Base-by-base conservation (phyloP, 306 rosid species). In the Purshia tridentata region DNA sequence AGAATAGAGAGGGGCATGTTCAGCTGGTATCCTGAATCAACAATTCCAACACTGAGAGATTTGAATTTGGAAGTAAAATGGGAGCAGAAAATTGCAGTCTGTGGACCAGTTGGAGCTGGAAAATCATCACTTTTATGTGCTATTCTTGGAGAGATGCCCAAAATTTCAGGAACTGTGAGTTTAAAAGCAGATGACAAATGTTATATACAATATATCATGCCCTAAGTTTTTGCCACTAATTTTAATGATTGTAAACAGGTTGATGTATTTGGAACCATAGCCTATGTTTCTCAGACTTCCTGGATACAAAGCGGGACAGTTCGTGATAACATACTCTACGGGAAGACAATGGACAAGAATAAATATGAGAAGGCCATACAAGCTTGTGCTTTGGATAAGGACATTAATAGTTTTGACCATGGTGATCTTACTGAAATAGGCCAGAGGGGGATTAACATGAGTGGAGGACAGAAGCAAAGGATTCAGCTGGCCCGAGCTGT, bases 231-330 rank as follows among this genome's bases (percentile, higher is more conserved):
- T 79, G n/a, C 57, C 15, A 58, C 63, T 49, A 39, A 59, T 9
- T 2, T 44, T 67, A 37, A 70, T 68, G 46, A 18, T 59, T 45
- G 57, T 22, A 46, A 76, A 47, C 82, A 91, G 96, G 92, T 92
- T 51, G 81, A 81, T 13, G 89, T 85, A 2, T 46, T 22, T 70
- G 92, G 96, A 52, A 84, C 78, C 16, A 57, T 88, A 35, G 97
- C 96, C 12, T 88, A 92, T 66, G 96, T 92, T 78, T 80, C 97
- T 74, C 97, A 92, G 74, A 72, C 72, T 63, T 71, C 97, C 53
- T 92, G 97, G 97, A 92, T 89, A 22, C 97, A 92, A 51, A 89
- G 97, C 37, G 97, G 97, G 73, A 92, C 97, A 12, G 69, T 92
- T 55, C 88, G 67, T 0, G 93, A 86, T 11, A 89, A 92, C 80